A percentile compares a stretch with the other conserved stretches of the same genome.
Evolutionary conservation across 257 asterid genomes (phyloP).

Genomic region (Solanum clarkiae): DNA sequence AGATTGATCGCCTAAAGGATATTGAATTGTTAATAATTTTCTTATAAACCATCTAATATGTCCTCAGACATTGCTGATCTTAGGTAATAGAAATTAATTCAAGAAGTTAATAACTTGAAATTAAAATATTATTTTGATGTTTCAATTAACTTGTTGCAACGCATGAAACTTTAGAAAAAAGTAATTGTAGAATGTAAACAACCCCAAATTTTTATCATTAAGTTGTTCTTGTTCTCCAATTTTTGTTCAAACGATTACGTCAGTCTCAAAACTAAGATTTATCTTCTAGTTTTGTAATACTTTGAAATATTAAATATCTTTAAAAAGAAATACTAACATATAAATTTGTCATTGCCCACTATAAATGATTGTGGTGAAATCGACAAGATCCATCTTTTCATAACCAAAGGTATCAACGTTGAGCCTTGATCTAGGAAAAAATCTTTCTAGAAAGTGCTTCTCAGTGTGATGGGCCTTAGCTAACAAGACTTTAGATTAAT

Average conservation of each 20-base stretch:
- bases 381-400: too few relatives aligned
- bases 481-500: too few relatives aligned
- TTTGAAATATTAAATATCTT: not conserved
- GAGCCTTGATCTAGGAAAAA: too few relatives aligned
- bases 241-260: not conserved
- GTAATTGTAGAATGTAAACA: not conserved
- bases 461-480: too few relatives aligned
- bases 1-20: not conserved
- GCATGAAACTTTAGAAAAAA: not conserved
- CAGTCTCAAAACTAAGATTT: not conserved
- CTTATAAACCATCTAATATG: not conserved
- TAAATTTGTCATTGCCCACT: too few relatives aligned
- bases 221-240: not conserved
- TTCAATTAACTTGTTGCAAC: not conserved
- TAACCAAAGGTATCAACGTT: too few relatives aligned
- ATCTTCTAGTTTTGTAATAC: not conserved
- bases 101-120: not conserved
- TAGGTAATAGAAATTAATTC: not conserved
- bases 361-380: too few relatives aligned
- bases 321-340: too few relatives aligned
- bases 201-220: not conserved
- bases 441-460: too few relatives aligned
- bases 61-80: not conserved
- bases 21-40: not conserved
- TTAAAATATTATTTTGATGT: not conserved